Percentiles rank a stretch among this genome's conserved stretches.
Conservation (phyloP, 2,329 filamentous ascomycete genomes). For the Exophiala sp. region DNA sequence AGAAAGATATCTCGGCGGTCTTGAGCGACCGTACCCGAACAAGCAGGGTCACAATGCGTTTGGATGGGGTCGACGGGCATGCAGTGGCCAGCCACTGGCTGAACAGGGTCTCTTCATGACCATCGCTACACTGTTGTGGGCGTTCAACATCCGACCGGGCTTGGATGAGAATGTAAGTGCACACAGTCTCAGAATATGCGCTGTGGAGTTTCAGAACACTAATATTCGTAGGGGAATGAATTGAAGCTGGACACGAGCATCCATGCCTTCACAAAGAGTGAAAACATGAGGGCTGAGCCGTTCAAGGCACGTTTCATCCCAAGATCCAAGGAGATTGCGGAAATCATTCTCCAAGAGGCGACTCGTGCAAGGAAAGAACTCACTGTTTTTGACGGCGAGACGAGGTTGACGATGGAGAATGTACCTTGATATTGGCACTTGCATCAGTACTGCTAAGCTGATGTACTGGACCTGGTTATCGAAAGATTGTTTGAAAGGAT, state of each 20-base stretch:
- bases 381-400: conserved; percentile 18
- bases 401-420: conserved; percentile 18
- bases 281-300: conserved; percentile 17
- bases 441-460: too few species aligned
- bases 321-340: conserved; percentile 6
- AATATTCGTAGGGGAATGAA: conserved; percentile 7
- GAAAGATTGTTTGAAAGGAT: too few species aligned
- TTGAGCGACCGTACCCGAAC: conserved; percentile 45
- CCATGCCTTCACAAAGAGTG: conserved; percentile 17
- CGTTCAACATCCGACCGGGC: conserved; percentile 49
- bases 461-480: too few species aligned
- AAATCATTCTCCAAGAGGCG: conserved; percentile 16
- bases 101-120: conserved; percentile 61
- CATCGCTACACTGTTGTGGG: conserved; percentile 57
- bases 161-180: conserved; percentile 31
- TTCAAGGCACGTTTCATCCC: conserved; percentile 20
- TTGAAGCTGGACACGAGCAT: conserved; percentile 16
- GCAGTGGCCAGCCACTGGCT: conserved; percentile 54
- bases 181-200: not conserved
- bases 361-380: conserved; percentile 10
- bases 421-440: not conserved
- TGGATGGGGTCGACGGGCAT: conserved; percentile 55
- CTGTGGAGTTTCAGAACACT: not conserved
- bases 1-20: conserved; percentile 38
- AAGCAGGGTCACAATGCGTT: conserved; percentile 55